phyloP scores from a whole-genome alignment of 768 basidiomycete genomes.

The Boletus speciosus region DNA sequence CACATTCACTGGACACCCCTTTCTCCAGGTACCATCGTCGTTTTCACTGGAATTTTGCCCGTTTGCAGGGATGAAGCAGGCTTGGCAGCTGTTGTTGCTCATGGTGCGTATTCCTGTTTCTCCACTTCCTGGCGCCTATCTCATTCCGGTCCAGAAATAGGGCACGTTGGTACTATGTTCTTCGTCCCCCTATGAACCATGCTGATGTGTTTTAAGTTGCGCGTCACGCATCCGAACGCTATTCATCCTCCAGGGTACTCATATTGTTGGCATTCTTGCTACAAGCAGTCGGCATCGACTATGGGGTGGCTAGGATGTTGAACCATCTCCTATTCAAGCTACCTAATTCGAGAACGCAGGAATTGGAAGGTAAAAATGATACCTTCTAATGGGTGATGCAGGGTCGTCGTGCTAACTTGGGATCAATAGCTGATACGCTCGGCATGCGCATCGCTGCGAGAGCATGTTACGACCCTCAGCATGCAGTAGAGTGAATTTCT shows the following conservation, averaged over 20 bases:
- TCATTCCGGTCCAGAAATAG: constrained; percentile 55
- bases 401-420: neutral
- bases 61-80: constrained; percentile 76
- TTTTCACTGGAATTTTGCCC: constrained; percentile 87
- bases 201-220: constrained; percentile 42
- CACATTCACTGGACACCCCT: neutral
- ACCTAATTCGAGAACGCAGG: constrained; percentile 80
- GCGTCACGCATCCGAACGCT: constrained; percentile 49
- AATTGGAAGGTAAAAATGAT: constrained; percentile 62
- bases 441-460: constrained; percentile 75
- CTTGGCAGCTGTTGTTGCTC: constrained; percentile 78
- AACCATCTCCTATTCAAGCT: constrained; percentile 58
- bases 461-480: constrained; percentile 84
- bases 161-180: constrained; percentile 56
- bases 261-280: constrained; percentile 42
- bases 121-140: neutral
- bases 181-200: neutral
- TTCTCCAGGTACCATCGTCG: constrained; percentile 63
- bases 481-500: constrained; percentile 57
- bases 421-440: constrained; percentile 70
- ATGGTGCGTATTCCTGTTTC: constrained; percentile 47
- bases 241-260: constrained; percentile 42
- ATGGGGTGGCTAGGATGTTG: constrained; percentile 46
- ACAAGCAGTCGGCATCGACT: constrained; percentile 50
- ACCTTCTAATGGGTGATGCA: neutral